phyloP scores from a whole-genome alignment of 768 basidiomycete species.

The Chalciporus sphaerocephalus region DNA sequence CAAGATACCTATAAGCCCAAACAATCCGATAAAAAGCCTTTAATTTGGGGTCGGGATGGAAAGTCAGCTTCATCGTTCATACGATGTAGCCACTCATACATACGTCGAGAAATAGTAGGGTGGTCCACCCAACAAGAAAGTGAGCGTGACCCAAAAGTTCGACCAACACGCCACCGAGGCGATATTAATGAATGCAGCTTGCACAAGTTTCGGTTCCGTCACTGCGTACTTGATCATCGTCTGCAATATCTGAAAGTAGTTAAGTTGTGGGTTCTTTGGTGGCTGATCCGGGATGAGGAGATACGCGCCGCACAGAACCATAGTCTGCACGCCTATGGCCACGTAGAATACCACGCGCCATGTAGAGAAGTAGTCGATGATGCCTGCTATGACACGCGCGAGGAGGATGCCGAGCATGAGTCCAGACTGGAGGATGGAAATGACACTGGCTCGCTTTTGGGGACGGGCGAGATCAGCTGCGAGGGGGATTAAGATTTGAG shows the following conservation, averaged over 20 bases:
- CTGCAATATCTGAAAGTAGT: slow-evolving; percentile 33
- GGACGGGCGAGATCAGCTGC: slow-evolving; percentile 42
- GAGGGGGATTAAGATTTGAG: slow-evolving; percentile 39
- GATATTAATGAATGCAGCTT: slow-evolving; percentile 27
- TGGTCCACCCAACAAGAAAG: slow-evolving; percentile 41
- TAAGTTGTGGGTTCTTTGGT: slow-evolving; percentile 34
- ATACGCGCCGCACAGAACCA: slow-evolving; percentile 30
- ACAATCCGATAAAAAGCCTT: slow-evolving; percentile 40
- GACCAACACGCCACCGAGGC: slow-evolving; percentile 30
- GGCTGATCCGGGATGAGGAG: slow-evolving; percentile 40
- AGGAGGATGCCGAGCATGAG: slow-evolving; percentile 29
- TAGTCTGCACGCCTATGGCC: slow-evolving; percentile 34
- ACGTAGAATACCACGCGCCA: slow-evolving; percentile 43
- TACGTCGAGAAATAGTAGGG: slow-evolving; percentile 39
- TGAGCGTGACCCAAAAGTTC: slow-evolving; percentile 40
- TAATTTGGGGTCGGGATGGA: neutral
- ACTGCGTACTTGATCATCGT: slow-evolving; percentile 38
- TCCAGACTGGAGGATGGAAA: slow-evolving; percentile 33
- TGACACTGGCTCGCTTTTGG: slow-evolving; percentile 15
- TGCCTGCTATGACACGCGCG: slow-evolving; percentile 33
- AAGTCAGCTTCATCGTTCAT: neutral
- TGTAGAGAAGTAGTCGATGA: slow-evolving; percentile 38
- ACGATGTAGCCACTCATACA: neutral
- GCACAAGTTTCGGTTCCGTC: slow-evolving; percentile 42
- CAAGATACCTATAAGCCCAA: slow-evolving; percentile 44